A percentile compares a stretch with the other conserved stretches of the same genome.
phyloP scores from a whole-genome alignment of 352 stramenopile genomes.

The Phytophthora citricola region DNA sequence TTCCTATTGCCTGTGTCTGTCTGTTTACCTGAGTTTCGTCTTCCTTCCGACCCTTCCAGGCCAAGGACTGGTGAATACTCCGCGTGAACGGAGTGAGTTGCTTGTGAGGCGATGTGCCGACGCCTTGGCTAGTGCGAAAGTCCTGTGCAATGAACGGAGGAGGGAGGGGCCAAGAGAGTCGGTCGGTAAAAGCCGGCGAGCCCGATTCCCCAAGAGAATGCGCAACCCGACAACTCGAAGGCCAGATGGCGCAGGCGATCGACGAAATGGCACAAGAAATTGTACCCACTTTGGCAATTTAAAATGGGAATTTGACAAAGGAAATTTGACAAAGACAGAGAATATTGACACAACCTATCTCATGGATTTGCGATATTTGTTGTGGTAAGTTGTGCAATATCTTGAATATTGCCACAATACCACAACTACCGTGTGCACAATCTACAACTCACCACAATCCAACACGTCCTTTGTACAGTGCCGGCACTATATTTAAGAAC shows the following conservation, averaged over 20 bases:
- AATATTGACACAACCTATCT: too few relatives aligned
- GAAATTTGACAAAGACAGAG: too few relatives aligned
- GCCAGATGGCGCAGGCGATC: conserved; percentile 24
- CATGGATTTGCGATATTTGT: too few relatives aligned
- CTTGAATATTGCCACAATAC: too few relatives aligned
- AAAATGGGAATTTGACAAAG: too few relatives aligned
- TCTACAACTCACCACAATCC: too few relatives aligned
- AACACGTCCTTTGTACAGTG: too few relatives aligned
- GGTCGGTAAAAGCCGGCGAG: conserved; percentile 35
- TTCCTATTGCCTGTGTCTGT: neutral
- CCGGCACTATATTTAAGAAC: too few relatives aligned
- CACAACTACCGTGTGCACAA: too few relatives aligned
- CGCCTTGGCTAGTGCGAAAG: conserved; percentile 29
- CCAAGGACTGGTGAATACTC: conserved; percentile 30
- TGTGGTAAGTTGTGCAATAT: too few relatives aligned
- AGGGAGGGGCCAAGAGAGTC: conserved; percentile 29
- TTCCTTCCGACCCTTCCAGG: conserved; percentile 8
- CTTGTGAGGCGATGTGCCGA: conserved; percentile 13
- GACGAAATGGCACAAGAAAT: conserved; percentile 20
- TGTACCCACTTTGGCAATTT: neutral
- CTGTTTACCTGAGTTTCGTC: conserved; percentile 17
- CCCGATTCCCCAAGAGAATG: conserved; percentile 21
- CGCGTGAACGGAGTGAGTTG: conserved; percentile 26
- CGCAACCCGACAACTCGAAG: conserved; percentile 23
- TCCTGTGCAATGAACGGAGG: conserved; percentile 29